A percentile compares a stretch with the other conserved stretches of the same genome.
These are phyloP conservation scores for Leccinum variicolor DNA, from an alignment of 768 basidiomycete genomes.

Conservation along the genomic window DNA sequence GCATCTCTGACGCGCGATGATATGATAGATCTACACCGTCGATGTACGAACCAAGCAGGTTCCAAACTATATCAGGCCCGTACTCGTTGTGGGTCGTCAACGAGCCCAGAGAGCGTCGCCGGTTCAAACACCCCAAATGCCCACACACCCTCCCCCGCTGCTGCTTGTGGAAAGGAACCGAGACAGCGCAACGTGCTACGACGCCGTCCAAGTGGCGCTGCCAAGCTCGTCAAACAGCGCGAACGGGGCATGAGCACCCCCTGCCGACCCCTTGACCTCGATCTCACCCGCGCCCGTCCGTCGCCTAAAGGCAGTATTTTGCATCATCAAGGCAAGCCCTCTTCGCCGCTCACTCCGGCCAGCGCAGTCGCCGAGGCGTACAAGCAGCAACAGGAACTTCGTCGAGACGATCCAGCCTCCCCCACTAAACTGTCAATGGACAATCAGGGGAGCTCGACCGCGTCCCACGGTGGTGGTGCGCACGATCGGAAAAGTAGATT, in stretches of 20 bases:
- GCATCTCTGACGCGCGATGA: not conserved
- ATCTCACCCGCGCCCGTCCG: not conserved
- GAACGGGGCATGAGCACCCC: slow-evolving; percentile 12
- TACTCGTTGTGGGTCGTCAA: not conserved
- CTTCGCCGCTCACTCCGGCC: slow-evolving; percentile 40
- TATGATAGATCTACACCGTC: slow-evolving; percentile 17
- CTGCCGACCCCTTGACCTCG: not conserved
- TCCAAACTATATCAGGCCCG: slow-evolving; percentile 2
- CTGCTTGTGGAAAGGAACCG: slow-evolving; percentile 6
- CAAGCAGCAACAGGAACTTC: slow-evolving; percentile 38
- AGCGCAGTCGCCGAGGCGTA: slow-evolving; percentile 46
- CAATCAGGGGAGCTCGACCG: slow-evolving; percentile 18
- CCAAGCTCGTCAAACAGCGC: slow-evolving; percentile 17
- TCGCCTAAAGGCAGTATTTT: not conserved
- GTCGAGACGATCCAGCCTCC: slow-evolving; percentile 7
- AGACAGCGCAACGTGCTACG: slow-evolving; percentile 31
- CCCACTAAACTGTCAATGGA: slow-evolving; percentile 24
- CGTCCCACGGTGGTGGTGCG: slow-evolving; percentile 5
- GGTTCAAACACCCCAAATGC: slow-evolving; percentile 1
- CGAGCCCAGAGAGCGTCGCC: slow-evolving; percentile 15
- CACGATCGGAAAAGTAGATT: slow-evolving; percentile 13
- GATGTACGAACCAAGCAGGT: slow-evolving; percentile 15
- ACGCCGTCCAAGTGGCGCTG: slow-evolving; percentile 29
- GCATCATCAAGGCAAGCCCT: not conserved
- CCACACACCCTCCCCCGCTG: not conserved